Base-by-base conservation (phyloP, 2,329 filamentous ascomycete genomes). In the Beauveria scarabaeidicola region DNA sequence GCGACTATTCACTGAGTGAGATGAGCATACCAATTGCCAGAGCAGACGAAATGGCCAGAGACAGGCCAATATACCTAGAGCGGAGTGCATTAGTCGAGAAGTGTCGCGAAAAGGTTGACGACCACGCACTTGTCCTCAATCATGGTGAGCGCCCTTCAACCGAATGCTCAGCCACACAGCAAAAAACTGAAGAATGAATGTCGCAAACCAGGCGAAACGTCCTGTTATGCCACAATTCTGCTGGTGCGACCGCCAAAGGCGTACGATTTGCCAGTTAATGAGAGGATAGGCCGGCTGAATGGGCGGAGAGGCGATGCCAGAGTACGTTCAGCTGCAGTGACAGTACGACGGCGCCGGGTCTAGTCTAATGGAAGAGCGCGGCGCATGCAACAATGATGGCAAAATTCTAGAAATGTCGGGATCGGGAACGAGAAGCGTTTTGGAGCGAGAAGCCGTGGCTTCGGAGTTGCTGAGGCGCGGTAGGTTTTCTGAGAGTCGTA, bases 41-140 rank as follows among this genome's bases (percentile, higher is more conserved):
- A 29, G 58, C 58, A 10, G 58, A 60, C 27, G 58, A 60, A 27
- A 60, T 32, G 52, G 58, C 58, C 51, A 60, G 27, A 5, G 52
- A 48, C 10, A 60, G 58, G 27, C 58, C 58, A 17, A 60, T 60
- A 21, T 60, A 60, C 36, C 58, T 60, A 21, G 15, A 38, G 25
- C 3, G 59, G 15, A 17, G 27, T 21, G 32, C 51, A 32, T 53
- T 23, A 59, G 44, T 32, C 15, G 23, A 43, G 13, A 36, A 7
- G n/a, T 13, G 19, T 23, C 19, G 23, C 48, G 15, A 19, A 17
- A 17, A 23, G 15, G 46, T 13, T 13, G 52, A 23, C 6, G 27
- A 32, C 36, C 19, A 54, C 52, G 52, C 27, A 60, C 58, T 55
- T 60, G 58, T 60, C 52, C 46, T 60, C 52, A 56, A 54, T 54